Percentiles rank a stretch among this genome's conserved stretches.
phyloP scores from a whole-genome alignment of 768 basidiomycete species.

The Russula compacta region DNA sequence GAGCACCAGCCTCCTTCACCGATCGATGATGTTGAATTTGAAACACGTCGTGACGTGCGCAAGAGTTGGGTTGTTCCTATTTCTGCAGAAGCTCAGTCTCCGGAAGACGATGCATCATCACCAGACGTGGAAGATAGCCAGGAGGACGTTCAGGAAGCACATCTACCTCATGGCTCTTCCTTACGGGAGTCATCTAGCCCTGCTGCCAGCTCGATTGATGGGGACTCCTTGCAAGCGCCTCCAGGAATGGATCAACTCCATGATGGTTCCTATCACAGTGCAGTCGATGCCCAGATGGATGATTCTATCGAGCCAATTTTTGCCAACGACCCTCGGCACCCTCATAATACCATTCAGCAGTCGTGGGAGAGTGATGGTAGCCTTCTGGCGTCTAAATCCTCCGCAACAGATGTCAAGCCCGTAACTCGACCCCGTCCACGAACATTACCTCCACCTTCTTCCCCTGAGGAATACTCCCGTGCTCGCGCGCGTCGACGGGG shows the following conservation, averaged over 20 bases:
- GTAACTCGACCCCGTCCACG: constrained; percentile 11
- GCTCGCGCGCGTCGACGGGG: constrained; percentile 36
- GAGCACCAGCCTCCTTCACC: not conserved
- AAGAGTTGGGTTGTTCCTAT: not conserved
- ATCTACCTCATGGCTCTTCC: not conserved
- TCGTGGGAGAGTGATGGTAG: not conserved
- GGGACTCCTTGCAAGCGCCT: not conserved
- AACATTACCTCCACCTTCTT: constrained; percentile 19
- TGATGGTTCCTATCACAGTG: not conserved
- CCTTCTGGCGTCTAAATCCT: not conserved
- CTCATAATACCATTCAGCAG: not conserved
- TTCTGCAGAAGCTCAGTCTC: not conserved
- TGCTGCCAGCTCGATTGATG: not conserved
- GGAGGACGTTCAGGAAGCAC: not conserved
- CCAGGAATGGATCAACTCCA: not conserved
- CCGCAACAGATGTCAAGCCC: constrained; percentile 3
- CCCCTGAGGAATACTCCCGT: constrained; percentile 33
- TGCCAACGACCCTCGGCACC: not conserved
- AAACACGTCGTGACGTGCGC: constrained; percentile 4
- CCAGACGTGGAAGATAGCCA: not conserved
- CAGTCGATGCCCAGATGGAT: not conserved
- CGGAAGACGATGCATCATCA: not conserved
- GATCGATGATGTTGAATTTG: constrained; percentile 4
- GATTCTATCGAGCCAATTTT: not conserved
- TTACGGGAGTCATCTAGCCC: not conserved